A percentile compares a stretch with the other conserved stretches of the same genome.
Evolutionary conservation across 805 yeast genomes (phyloP).

Genomic region (Hanseniaspora osmophila): DNA sequence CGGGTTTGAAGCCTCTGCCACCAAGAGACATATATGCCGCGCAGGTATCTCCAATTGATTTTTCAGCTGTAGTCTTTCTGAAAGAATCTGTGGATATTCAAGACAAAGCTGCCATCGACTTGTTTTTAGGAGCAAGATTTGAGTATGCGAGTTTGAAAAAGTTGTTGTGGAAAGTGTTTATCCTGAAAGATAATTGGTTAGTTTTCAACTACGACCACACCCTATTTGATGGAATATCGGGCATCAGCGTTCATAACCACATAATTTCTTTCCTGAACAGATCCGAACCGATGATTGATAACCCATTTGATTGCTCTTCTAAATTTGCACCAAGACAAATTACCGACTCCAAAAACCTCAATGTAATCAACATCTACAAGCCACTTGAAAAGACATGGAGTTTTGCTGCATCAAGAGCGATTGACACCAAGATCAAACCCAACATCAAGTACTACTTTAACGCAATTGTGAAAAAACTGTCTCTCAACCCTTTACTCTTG

Average conservation of each 20-base stretch:
- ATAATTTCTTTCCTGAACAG: not conserved
- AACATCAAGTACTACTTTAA: not conserved
- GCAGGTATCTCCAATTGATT: not conserved
- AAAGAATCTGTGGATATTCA: not conserved
- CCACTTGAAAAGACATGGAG: not conserved
- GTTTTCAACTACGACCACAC: slow-evolving; percentile 5
- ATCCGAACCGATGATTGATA: not conserved
- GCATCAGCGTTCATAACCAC: not conserved
- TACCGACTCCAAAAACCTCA: not conserved
- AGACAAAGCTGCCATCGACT: not conserved
- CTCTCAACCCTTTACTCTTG: not conserved
- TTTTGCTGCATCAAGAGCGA: not conserved
- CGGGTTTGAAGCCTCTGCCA: not conserved
- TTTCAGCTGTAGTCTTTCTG: not conserved
- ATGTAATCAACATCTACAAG: slow-evolving; percentile 1
- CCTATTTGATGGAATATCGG: slow-evolving; percentile 5
- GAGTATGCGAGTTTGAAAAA: not conserved
- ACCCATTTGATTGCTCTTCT: not conserved
- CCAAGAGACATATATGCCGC: not conserved
- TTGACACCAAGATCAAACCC: not conserved
- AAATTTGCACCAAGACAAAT: not conserved
- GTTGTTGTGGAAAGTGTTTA: slow-evolving; percentile 3
- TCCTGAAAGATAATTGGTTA: slow-evolving; percentile 1
- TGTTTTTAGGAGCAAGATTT: not conserved
- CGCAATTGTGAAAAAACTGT: not conserved